Percentiles rank a stretch among this genome's conserved stretches.
Evolutionary conservation across 371 early-diverging fungal species (phyloP).

Genomic region (Mucor mucedo): DNA sequence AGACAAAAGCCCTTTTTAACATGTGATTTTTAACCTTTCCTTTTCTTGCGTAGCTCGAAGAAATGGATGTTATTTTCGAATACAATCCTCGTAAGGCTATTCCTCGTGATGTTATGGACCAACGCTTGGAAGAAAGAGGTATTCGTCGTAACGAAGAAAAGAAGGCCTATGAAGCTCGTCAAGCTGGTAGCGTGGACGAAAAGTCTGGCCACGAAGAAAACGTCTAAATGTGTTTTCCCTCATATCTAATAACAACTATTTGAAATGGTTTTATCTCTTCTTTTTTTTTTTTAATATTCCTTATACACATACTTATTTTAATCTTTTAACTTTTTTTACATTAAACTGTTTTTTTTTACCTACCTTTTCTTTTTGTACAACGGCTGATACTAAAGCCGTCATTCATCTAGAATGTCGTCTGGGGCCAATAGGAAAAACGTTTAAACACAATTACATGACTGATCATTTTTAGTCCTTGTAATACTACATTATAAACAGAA

Average conservation of each 20-base stretch:
- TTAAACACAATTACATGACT: too few species aligned
- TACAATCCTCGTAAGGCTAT: constrained; percentile 42
- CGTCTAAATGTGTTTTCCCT: background rate
- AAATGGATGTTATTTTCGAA: constrained; percentile 46
- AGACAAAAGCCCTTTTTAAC: background rate
- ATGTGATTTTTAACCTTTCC: background rate
- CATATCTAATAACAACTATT: background rate
- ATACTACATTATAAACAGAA: too few species aligned
- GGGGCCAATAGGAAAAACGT: too few species aligned
- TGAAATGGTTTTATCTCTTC: background rate
- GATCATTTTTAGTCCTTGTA: too few species aligned
- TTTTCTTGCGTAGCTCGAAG: constrained; percentile 35
- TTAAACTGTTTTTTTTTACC: too few species aligned
- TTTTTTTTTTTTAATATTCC: too few species aligned
- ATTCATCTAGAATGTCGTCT: too few species aligned
- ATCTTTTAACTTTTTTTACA: background rate
- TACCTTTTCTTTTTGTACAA: too few species aligned
- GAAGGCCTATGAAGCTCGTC: background rate
- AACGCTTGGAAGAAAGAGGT: constrained; percentile 29
- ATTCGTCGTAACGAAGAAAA: constrained; percentile 12
- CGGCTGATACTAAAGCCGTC: too few species aligned
- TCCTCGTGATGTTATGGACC: constrained; percentile 31
- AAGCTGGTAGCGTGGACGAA: background rate
- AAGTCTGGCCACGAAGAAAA: background rate
- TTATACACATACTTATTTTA: background rate